Conservation (phyloP, 805 yeast species). For the Starmerella ratchasimensis region DNA sequence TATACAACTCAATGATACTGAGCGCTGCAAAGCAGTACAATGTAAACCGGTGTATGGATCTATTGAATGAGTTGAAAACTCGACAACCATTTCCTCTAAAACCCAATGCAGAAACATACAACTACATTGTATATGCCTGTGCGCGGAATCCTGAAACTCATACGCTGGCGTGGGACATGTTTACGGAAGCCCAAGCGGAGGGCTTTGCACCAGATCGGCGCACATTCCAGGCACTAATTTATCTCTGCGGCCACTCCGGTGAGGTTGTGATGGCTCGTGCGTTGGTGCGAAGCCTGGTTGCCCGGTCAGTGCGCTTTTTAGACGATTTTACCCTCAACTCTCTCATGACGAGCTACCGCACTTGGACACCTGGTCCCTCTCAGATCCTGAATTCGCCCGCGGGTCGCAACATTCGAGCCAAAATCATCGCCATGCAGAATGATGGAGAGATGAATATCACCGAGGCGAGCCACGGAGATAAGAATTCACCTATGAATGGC, state of each 20-base stretch:
- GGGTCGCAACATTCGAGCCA: slow-evolving; percentile 22
- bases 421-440: slow-evolving; percentile 15
- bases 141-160: slow-evolving; percentile 36
- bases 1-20: slow-evolving; percentile 61
- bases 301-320: slow-evolving; percentile 20
- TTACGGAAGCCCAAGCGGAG: slow-evolving; percentile 45
- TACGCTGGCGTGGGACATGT: slow-evolving; percentile 61
- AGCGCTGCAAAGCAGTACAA: slow-evolving; percentile 49
- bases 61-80: slow-evolving; percentile 53
- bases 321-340: slow-evolving; percentile 23
- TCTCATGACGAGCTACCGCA: slow-evolving; percentile 26
- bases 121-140: slow-evolving; percentile 57
- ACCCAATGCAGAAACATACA: slow-evolving; percentile 36
- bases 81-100: slow-evolving; percentile 26
- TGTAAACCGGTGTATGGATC: slow-evolving; percentile 60
- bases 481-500: neutral
- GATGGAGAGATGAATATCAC: neutral
- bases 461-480: neutral
- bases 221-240: slow-evolving; percentile 55
- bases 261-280: slow-evolving; percentile 64
- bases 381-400: slow-evolving; percentile 21
- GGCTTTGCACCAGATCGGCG: slow-evolving; percentile 26
- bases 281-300: slow-evolving; percentile 24
- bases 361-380: slow-evolving; percentile 22
- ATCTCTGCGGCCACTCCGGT: slow-evolving; percentile 66